Evolutionary conservation across 225 moss, liverwort and hornwort species (phyloP).

Genomic region (Rhytidiadelphus loreus): DNA sequence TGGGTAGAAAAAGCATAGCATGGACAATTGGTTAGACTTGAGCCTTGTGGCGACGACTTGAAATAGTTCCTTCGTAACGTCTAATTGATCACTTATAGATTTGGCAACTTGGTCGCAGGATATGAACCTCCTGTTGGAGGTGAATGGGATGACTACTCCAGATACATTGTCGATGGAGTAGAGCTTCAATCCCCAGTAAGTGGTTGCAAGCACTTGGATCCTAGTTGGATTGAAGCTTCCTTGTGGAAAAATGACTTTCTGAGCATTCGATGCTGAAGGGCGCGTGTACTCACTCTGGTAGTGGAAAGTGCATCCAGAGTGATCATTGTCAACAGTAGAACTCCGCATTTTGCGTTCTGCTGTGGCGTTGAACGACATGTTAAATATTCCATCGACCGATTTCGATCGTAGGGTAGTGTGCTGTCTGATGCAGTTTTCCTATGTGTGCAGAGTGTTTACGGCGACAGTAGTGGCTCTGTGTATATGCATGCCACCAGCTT

Average conservation of each 20-base stretch:
- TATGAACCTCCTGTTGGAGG: conserved; percentile 63
- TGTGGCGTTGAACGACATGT: not conserved
- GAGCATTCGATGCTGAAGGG: not conserved
- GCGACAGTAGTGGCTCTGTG: conserved; percentile 69
- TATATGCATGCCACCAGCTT: conserved; percentile 69
- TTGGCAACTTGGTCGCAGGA: conserved; percentile 21
- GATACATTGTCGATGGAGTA: conserved; percentile 74
- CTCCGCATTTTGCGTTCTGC: not conserved
- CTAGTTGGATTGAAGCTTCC: not conserved
- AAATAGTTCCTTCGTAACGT: not conserved
- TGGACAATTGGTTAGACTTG: not conserved
- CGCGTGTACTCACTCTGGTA: not conserved
- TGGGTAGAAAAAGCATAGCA: not conserved
- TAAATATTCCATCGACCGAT: not conserved
- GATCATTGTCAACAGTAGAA: not conserved
- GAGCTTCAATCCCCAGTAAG: conserved; percentile 79
- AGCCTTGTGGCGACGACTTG: not conserved
- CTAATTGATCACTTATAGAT: not conserved
- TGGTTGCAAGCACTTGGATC: not conserved
- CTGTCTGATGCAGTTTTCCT: not conserved
- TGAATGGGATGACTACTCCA: conserved; percentile 91
- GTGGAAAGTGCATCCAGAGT: not conserved
- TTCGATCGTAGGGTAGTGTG: not conserved
- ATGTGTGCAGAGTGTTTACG: conserved; percentile 67
- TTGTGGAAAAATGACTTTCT: not conserved